These are phyloP conservation scores for Phlyctochytrium bullatum DNA, from an alignment of 192 early-diverging fungal species.

Conservation along the genomic window DNA sequence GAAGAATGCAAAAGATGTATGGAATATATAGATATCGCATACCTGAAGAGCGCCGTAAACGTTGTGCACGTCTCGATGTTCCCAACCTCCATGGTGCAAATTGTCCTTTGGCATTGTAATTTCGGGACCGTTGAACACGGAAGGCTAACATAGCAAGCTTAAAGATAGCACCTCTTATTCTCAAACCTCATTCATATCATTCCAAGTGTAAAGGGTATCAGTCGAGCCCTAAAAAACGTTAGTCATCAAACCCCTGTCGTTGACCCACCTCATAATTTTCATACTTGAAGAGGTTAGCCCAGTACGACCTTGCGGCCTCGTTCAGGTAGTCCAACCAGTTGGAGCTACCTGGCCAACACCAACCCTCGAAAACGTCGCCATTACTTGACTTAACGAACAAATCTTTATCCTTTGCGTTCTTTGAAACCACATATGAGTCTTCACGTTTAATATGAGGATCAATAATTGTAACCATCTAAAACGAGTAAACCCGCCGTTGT, in stretches of 20 bases:
- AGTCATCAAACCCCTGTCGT: not conserved
- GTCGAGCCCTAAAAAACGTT: constrained; percentile 61
- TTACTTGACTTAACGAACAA: constrained; percentile 78
- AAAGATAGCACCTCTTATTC: not conserved
- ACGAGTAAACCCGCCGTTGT: not conserved
- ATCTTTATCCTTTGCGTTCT: constrained; percentile 70
- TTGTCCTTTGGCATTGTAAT: constrained; percentile 95
- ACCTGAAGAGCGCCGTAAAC: constrained; percentile 75
- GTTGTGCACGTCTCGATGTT: constrained; percentile 97
- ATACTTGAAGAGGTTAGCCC: constrained; percentile 72
- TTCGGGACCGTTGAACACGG: constrained; percentile 95
- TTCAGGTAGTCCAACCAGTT: constrained; percentile 92
- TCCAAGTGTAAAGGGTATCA: constrained; percentile 85
- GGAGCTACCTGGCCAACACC: constrained; percentile 98
- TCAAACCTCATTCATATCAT: constrained; percentile 94
- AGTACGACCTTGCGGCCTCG: constrained; percentile 73
- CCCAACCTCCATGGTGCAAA: constrained; percentile 80
- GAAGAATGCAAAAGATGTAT: not conserved
- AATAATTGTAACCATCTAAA: constrained; percentile 88
- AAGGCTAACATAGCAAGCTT: constrained; percentile 45
- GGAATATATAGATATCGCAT: constrained; percentile 34
- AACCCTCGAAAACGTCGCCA: constrained; percentile 81
- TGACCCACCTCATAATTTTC: constrained; percentile 62
- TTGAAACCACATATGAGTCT: constrained; percentile 67
- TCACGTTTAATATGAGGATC: constrained; percentile 97